Percentiles rank a stretch among this genome's conserved stretches.
Evolutionary conservation across 208 protist genomes (phyloP).

Genomic region (Acanthamoeba lenticulata): DNA sequence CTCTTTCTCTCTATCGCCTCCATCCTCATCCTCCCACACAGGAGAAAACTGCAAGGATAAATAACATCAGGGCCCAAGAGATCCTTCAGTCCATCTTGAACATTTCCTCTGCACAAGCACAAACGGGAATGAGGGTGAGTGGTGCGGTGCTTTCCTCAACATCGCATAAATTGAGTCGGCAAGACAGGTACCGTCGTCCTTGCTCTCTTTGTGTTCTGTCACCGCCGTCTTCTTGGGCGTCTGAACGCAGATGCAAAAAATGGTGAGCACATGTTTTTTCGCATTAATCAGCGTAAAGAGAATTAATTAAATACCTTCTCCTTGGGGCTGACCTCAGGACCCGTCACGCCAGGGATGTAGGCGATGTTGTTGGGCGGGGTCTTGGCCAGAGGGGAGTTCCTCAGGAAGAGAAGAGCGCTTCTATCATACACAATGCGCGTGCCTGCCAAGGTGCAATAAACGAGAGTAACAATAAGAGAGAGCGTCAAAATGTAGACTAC

Average conservation of each 20-base stretch:
- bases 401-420: constrained; percentile 52
- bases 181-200: constrained; percentile 24
- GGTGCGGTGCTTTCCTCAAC: too few species aligned
- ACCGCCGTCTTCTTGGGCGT: background rate
- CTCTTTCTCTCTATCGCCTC: background rate
- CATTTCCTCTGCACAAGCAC: background rate
- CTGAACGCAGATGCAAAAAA: background rate
- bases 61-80: background rate
- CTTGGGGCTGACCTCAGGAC: constrained; percentile 7
- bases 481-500: background rate
- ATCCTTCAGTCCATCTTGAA: constrained; percentile 50
- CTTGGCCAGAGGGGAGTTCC: constrained; percentile 63
- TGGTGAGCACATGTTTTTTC: background rate
- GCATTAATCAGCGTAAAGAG: background rate
- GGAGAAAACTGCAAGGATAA: background rate
- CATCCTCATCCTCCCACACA: background rate
- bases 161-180: background rate
- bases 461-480: background rate
- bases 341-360: constrained; percentile 67
- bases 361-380: constrained; percentile 70
- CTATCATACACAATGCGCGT: constrained; percentile 69
- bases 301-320: constrained; percentile 31
- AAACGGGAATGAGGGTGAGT: too few species aligned
- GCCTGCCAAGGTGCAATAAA: background rate
- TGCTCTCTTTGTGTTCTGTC: background rate